Base-by-base conservation (phyloP, 345 rosid genomes). In the Cochlearia excelsa region DNA sequence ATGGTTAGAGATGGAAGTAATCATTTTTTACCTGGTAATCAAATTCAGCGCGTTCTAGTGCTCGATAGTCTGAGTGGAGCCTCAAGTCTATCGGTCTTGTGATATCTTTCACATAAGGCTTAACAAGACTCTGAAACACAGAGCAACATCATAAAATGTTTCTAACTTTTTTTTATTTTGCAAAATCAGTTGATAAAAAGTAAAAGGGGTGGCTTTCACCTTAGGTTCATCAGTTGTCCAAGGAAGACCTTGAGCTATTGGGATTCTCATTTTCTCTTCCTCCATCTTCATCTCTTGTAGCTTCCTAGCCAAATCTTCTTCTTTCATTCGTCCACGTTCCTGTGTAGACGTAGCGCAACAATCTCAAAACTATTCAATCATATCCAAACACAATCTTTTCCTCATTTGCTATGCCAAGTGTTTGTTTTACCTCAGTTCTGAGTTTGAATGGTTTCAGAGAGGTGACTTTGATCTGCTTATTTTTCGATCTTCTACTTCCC, bases 221-320 rank as follows among this genome's bases (percentile, higher is more conserved):
- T 93, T 95, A 23, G 97, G 96, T 54, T 85, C 99, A 64, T 93
- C 99, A 42, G 96, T 90, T 62, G 99, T 94, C 83, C 82, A 87
- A 11, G 99, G 97, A 63, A 87, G 90, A 60, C 96, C 97, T 78
- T 87, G 97, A 16, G 99, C 99, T 30, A 82, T 54, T 0, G 96
- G 99, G 38, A 85, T 74, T 57, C 96, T 77, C 69, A 51, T 75
- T 61, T 66, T 94, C 72, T 80, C 85, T 73, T 84, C 86, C 61
- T 84, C 90, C 5, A 52, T 26, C 77, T 65, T 74, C 84, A 80
- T 79, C 72, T 90, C 90, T 48, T 78, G 88, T 44, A 87, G 30
- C 78, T 82, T 94, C 82, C 85, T 87, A 65, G 71, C 46, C 40
- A 94, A 84, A 45, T 90, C 96, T 61, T 90, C 99, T 65, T 81